phyloP scores from a whole-genome alignment of 2,329 filamentous ascomycete species.

The Xylaria sp. region DNA sequence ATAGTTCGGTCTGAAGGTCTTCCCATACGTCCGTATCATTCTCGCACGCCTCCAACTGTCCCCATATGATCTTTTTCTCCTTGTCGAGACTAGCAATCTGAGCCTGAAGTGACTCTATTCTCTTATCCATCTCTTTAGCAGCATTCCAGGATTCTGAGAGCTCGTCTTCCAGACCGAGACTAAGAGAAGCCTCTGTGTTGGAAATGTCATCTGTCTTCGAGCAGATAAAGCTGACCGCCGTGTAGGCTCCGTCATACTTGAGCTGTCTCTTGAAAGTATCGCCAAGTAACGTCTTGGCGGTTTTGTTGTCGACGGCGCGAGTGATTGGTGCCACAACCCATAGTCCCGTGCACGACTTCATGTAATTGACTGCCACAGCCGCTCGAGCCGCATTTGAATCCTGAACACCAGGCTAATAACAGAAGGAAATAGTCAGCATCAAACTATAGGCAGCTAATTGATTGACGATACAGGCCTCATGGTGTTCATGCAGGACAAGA shows the following conservation, averaged over 20 bases:
- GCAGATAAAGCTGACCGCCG: slow-evolving; percentile 57
- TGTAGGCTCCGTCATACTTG: slow-evolving; percentile 62
- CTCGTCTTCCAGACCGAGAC: slow-evolving; percentile 45
- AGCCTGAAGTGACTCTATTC: neutral
- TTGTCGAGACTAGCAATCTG: slow-evolving; percentile 40
- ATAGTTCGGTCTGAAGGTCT: slow-evolving; percentile 39
- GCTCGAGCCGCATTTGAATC: slow-evolving; percentile 62
- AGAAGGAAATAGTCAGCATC: slow-evolving; percentile 23
- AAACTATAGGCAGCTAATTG: neutral
- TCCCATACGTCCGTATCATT: slow-evolving; percentile 40
- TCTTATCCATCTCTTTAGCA: slow-evolving; percentile 35
- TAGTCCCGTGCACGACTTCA: slow-evolving; percentile 62
- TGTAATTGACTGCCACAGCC: slow-evolving; percentile 60
- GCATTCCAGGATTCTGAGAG: slow-evolving; percentile 44
- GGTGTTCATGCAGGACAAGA: neutral
- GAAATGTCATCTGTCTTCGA: slow-evolving; percentile 60
- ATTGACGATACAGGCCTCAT: no score
- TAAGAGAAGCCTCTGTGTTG: slow-evolving; percentile 44
- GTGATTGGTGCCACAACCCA: slow-evolving; percentile 69
- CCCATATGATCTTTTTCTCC: slow-evolving; percentile 34
- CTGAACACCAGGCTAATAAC: slow-evolving; percentile 51
- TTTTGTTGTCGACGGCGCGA: slow-evolving; percentile 65
- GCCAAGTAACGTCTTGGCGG: slow-evolving; percentile 61
- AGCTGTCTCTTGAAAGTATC: slow-evolving; percentile 64
- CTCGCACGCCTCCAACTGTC: slow-evolving; percentile 51